Evolutionary conservation across 257 asterid genomes (phyloP).

Genomic region (Cinchona pubescens): DNA sequence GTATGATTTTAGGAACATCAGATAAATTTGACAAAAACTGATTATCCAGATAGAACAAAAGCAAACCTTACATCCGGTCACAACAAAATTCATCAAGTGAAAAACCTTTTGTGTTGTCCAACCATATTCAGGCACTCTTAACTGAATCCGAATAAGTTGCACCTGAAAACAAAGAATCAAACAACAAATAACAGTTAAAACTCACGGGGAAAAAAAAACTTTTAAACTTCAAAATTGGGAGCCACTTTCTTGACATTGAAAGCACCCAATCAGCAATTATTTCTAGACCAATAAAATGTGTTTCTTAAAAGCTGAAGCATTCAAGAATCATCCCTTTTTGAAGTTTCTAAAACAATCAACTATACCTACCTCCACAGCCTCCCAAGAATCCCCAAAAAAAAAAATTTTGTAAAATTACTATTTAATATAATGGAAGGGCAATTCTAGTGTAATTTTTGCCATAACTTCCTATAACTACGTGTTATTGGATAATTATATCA

Average conservation of each 20-base stretch:
- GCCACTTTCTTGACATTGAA: too few relatives aligned
- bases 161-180: constrained; percentile 18
- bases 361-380: background rate
- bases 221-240: background rate
- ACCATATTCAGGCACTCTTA: constrained; percentile 37
- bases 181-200: background rate
- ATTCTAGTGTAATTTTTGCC: too few relatives aligned
- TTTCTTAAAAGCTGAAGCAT: background rate
- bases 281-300: background rate
- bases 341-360: background rate
- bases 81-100: constrained; percentile 42
- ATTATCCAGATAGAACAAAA: constrained; percentile 12
- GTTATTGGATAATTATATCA: too few relatives aligned
- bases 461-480: too few relatives aligned
- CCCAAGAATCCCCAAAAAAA: background rate
- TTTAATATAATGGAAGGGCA: background rate
- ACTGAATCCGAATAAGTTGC: constrained; percentile 34
- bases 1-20: background rate
- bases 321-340: background rate
- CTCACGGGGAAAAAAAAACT: constrained; percentile 4
- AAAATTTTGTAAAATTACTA: too few relatives aligned
- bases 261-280: background rate
- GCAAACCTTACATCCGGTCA: constrained; percentile 35
- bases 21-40: background rate
- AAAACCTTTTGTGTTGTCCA: constrained; percentile 45